Evolutionary conservation across 768 basidiomycete species (phyloP), one percentile per base, ranked within the genome.

Genomic region (Pleurotus pulmonarius): DNA sequence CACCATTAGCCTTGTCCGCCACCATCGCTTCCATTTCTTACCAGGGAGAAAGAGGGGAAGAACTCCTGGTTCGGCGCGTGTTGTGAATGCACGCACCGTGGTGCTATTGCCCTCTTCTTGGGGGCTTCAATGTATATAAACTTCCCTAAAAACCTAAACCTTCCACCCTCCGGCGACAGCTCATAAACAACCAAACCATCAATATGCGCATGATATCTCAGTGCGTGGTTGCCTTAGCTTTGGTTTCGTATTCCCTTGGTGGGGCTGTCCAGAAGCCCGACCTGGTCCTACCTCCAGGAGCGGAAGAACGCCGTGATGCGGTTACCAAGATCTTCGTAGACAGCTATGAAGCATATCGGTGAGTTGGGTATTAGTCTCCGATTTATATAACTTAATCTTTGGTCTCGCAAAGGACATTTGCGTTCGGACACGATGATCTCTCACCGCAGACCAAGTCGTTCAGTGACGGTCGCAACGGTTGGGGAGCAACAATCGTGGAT

Each of bases 351-450:
- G 78, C 83, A 13, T 88, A 89, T 69, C 77, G 71, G 85, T 83
- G 18, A n/a, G 71, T 63, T 43, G n/a, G 20, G 20, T 44, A n/a
- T 16, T 44, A 44, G 8, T 6, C 20, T 13, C n/a, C 41, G 12
- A 3, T n/a, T 22, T 4, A 20, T 59, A 16, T 18, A 20, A 46
- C 38, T 29, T 44, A 11, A 22, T 13, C 16, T 38, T 7, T 57
- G 25, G 13, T 15, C 46, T 41, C 24, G 39, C 20, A 24, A 58
- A 87, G 85, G 62, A 58, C 73, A 34, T 78, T 76, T 58, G 86
- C 87, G 0, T 84, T 75, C 64, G 79, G 81, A 0, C 82, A 86
- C 59, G 87, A 88, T 52, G 79, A 87, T 51, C 67, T 87, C 16
- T 68, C 71, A 3, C 86, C 85, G 0, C 63, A 81, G 15, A 73